phyloP scores from a whole-genome alignment of 805 yeast genomes.

The Candida argentea region DNA sequence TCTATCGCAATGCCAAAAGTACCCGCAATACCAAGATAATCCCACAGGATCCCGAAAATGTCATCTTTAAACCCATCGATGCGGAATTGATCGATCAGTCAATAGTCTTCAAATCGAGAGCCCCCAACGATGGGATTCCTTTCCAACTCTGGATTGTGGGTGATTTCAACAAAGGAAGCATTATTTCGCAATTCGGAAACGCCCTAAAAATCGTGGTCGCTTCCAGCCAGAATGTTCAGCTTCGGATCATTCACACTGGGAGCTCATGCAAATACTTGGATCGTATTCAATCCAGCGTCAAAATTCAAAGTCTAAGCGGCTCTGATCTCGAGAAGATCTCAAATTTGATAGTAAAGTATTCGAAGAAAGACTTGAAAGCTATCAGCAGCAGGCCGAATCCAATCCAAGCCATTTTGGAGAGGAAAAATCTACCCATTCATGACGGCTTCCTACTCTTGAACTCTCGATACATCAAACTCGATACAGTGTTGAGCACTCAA shows the following conservation, averaged over 20 bases:
- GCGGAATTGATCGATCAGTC: conserved; percentile 17
- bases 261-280: conserved; percentile 1
- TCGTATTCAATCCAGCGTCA: conserved; percentile 1
- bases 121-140: conserved; percentile 27
- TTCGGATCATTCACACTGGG: conserved; percentile 23
- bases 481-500: conserved; percentile 9
- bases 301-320: conserved; percentile 1
- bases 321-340: conserved; percentile 6
- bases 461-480: conserved; percentile 40
- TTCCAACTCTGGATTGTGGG: conserved; percentile 49
- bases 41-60: conserved; percentile 23
- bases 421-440: conserved; percentile 20
- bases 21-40: conserved; percentile 35
- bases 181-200: conserved; percentile 33
- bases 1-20: conserved; percentile 32
- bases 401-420: conserved; percentile 18
- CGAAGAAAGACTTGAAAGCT: background rate
- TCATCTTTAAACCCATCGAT: conserved; percentile 21
- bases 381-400: too few relatives aligned
- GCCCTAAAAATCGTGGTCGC: conserved; percentile 16
- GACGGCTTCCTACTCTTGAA: conserved; percentile 37
- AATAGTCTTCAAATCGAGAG: conserved; percentile 8
- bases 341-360: conserved; percentile 1
- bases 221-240: conserved; percentile 23
- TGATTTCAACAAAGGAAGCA: conserved; percentile 31